These are phyloP conservation scores for Metschnikowia anglica DNA, from an alignment of 805 yeast species.

Conservation along the genomic window DNA sequence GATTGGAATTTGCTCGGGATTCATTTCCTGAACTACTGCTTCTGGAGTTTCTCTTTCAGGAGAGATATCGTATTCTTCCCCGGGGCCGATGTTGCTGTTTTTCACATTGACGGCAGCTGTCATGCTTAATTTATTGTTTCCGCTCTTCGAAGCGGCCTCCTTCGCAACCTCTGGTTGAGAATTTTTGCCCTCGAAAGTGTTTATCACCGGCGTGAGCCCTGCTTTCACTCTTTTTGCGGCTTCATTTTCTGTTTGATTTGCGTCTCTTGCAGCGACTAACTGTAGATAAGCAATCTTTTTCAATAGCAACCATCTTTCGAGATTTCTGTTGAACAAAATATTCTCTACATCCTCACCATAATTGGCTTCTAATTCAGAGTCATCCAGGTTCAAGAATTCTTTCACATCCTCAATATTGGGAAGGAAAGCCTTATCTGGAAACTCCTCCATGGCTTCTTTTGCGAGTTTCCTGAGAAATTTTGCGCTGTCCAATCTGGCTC, in stretches of 20 bases:
- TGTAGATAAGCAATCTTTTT: conserved; percentile 71
- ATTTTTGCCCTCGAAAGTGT: conserved; percentile 6
- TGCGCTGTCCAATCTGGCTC: conserved; percentile 54
- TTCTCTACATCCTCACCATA: conserved; percentile 41
- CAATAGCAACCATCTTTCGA: conserved; percentile 67
- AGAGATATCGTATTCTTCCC: conserved; percentile 21
- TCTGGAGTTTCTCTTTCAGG: conserved; percentile 14
- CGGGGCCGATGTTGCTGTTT: conserved; percentile 7
- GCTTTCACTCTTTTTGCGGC: conserved; percentile 34
- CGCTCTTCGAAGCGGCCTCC: neutral
- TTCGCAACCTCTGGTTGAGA: conserved; percentile 1
- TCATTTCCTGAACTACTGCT: conserved; percentile 24
- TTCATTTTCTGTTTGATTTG: conserved; percentile 40
- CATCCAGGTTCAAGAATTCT: conserved; percentile 53
- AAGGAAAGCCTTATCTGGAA: conserved; percentile 37
- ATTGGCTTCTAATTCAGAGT: conserved; percentile 32
- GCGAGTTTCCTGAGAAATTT: conserved; percentile 59
- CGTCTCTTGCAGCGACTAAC: conserved; percentile 56
- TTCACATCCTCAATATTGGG: conserved; percentile 60
- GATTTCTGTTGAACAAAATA: conserved; percentile 42
- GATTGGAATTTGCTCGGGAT: conserved; percentile 25
- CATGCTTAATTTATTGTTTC: conserved; percentile 4
- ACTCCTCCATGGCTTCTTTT: conserved; percentile 41
- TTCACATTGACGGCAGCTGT: conserved; percentile 14
- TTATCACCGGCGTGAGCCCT: conserved; percentile 27